phyloP scores from a whole-genome alignment of 768 basidiomycete genomes.

The Rhizopogon rudus region DNA sequence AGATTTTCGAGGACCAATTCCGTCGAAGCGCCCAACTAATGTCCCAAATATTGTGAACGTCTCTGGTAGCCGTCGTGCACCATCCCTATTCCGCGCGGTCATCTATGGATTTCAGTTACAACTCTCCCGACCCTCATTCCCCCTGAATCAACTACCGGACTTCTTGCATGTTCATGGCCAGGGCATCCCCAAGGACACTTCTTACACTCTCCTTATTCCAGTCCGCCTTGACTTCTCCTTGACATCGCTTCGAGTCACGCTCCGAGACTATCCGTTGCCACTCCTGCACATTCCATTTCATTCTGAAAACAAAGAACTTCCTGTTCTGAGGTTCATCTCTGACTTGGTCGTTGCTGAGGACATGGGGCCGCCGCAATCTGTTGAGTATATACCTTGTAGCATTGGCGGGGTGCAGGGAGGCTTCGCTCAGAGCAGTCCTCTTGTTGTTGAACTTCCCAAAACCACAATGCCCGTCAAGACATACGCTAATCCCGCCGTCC shows the following conservation, averaged over 20 bases:
- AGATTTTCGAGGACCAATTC: constrained; percentile 35
- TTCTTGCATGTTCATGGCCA: constrained; percentile 64
- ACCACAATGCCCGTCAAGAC: constrained; percentile 96
- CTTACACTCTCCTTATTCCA: constrained; percentile 79
- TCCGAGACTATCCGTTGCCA: constrained; percentile 89
- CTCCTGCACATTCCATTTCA: constrained; percentile 66
- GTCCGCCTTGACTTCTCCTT: constrained; percentile 71
- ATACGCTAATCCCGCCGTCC: constrained; percentile 72
- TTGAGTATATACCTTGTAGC: constrained; percentile 67
- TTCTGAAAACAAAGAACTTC: constrained; percentile 23
- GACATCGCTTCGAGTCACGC: constrained; percentile 49
- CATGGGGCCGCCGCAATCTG: constrained; percentile 60
- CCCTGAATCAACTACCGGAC: constrained; percentile 45
- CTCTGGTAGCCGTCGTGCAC: constrained; percentile 26
- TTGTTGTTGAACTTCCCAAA: constrained; percentile 71
- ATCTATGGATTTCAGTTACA: constrained; percentile 55
- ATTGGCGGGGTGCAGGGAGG: constrained; percentile 57
- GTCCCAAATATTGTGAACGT: constrained; percentile 42
- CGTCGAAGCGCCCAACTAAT: constrained; percentile 24
- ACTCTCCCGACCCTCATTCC: constrained; percentile 58
- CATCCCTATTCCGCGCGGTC: constrained; percentile 70
- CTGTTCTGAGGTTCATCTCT: constrained; percentile 62
- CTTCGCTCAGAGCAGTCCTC: constrained; percentile 42
- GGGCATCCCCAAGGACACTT: constrained; percentile 62
- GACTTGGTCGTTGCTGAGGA: constrained; percentile 88